A percentile compares a stretch with the other conserved stretches of the same genome.
Conservation (phyloP, 129 eudicot species). For the Oenanthe sinensis region DNA sequence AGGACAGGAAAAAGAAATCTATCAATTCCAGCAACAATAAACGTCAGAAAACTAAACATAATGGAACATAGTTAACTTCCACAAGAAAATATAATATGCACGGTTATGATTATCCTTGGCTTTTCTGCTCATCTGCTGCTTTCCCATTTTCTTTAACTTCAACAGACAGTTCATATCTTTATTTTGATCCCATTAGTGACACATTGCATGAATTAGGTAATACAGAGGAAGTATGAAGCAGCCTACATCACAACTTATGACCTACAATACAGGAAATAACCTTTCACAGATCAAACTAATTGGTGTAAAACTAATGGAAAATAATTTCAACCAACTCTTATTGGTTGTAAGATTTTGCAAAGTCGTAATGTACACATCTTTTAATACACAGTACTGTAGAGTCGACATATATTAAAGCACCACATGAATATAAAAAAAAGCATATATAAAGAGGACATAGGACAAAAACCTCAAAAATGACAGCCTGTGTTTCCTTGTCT, state of each 20-base stretch:
- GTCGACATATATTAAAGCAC: not conserved
- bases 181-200: not conserved
- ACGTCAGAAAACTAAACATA: not conserved
- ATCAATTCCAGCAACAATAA: not conserved
- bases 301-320: not conserved
- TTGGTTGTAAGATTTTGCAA: not conserved
- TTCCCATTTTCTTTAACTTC: not conserved
- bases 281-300: not conserved
- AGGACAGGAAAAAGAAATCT: not conserved
- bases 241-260: not conserved
- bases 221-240: not conserved
- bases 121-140: not conserved
- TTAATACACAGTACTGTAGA: not conserved
- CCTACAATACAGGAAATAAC: not conserved
- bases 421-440: not conserved
- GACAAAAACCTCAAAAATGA: slow-evolving; percentile 56
- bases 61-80: not conserved
- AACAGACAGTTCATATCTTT: not conserved
- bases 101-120: not conserved
- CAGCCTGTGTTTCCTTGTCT: slow-evolving; percentile 86
- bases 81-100: not conserved
- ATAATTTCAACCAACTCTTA: not conserved
- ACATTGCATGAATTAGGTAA: not conserved
- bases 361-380: not conserved
- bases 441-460: slow-evolving; percentile 3